These are phyloP conservation scores for Penicillium paneum DNA, from an alignment of 2,329 filamentous ascomycete genomes.

Conservation along the genomic window DNA sequence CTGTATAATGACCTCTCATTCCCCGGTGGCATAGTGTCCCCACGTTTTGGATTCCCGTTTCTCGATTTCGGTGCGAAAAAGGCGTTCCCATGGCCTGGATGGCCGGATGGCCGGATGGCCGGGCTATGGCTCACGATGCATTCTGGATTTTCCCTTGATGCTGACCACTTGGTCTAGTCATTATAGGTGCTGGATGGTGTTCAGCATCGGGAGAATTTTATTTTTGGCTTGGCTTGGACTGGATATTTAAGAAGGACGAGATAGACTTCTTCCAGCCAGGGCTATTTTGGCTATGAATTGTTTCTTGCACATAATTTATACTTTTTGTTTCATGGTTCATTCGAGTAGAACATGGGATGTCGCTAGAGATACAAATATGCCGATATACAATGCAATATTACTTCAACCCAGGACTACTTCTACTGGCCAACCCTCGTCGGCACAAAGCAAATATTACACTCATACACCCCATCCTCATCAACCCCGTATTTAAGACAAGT, in stretches of 20 bases:
- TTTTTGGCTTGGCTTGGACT: not conserved
- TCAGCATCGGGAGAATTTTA: not conserved
- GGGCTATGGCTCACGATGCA: slow-evolving; percentile 5
- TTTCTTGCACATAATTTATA: slow-evolving; percentile 3
- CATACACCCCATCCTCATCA: slow-evolving; percentile 14
- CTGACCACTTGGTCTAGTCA: not conserved
- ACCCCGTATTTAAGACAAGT: slow-evolving; percentile 20
- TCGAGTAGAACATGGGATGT: not conserved
- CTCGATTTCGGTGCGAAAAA: slow-evolving; percentile 6
- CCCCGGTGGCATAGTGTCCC: not conserved
- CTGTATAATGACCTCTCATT: slow-evolving; percentile 8
- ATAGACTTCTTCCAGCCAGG: not conserved
- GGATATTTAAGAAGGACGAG: not conserved
- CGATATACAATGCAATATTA: not conserved
- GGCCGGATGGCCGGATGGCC: not conserved
- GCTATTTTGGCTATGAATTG: not conserved
- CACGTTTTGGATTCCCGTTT: slow-evolving; percentile 5
- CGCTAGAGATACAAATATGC: not conserved
- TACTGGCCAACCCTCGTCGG: not conserved
- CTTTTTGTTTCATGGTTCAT: not conserved
- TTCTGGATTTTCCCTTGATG: not conserved
- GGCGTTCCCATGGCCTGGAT: slow-evolving; percentile 2
- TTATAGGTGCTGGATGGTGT: slow-evolving; percentile 1
- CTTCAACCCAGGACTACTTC: not conserved
- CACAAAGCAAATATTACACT: slow-evolving; percentile 23